Conservation (phyloP, 164 flowering plant species). For the Chimonanthus salicifolius region DNA sequence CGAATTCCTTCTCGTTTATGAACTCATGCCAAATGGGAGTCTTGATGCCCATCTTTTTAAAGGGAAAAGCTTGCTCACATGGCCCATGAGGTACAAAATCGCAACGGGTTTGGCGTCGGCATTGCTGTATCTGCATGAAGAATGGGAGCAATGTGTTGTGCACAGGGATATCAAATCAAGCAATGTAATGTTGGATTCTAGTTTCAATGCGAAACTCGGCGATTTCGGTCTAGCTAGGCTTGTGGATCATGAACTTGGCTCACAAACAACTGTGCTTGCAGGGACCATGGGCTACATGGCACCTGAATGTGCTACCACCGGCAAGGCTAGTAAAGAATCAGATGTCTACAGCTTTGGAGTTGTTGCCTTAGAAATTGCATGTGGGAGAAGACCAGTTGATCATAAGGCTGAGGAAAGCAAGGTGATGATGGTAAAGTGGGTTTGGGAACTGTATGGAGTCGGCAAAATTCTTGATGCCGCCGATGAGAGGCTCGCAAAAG, state of each 20-base stretch:
- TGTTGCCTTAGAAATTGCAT: conserved; percentile 38
- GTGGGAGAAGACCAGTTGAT: conserved; percentile 35
- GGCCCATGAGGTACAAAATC: conserved; percentile 36
- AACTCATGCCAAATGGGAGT: conserved; percentile 47
- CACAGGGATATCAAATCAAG: conserved; percentile 51
- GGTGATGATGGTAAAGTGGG: conserved; percentile 35
- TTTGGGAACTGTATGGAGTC: conserved; percentile 38
- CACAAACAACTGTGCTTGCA: conserved; percentile 39
- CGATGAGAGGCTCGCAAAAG: conserved; percentile 21
- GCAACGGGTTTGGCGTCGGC: conserved; percentile 41
- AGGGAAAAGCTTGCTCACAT: conserved; percentile 12
- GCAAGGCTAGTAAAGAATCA: conserved; percentile 43
- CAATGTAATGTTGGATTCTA: conserved; percentile 46
- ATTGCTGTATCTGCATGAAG: conserved; percentile 46
- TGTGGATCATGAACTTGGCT: conserved; percentile 35
- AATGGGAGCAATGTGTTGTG: conserved; percentile 51
- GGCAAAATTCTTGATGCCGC: conserved; percentile 28
- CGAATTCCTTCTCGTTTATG: conserved; percentile 45
- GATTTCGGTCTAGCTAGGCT: conserved; percentile 49
- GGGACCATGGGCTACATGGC: conserved; percentile 55
- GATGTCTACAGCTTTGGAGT: conserved; percentile 52
- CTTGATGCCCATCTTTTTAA: conserved; percentile 41
- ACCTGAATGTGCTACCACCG: conserved; percentile 39
- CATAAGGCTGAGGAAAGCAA: conserved; percentile 13
- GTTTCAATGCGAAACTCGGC: conserved; percentile 46